Evolutionary conservation across 2,329 filamentous ascomycete genomes (phyloP), one percentile per base, ranked within the genome.

Genomic region (Teratosphaeria gauchensis): DNA sequence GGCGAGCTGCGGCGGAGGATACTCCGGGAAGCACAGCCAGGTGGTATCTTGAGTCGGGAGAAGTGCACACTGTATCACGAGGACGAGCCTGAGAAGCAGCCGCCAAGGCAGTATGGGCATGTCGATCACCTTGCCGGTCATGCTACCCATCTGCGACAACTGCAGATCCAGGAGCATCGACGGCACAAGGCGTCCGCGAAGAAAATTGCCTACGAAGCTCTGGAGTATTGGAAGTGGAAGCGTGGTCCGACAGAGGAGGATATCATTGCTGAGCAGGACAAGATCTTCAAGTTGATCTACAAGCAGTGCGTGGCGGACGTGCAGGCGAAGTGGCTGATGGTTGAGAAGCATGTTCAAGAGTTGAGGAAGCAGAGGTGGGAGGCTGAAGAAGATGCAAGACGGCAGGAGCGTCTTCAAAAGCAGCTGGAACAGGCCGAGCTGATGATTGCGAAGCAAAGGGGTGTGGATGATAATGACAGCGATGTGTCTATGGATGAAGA

Each of bases 111-210:
- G 68, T 97, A 90, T 78, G 85, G 88, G n/a, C 91, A 95, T 65
- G 82, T 84, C 69, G 92, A 97, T 68, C 89, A 97, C 70, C 80
- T 97, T 56, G 79, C 88, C 53, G 86, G 86, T 53, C 92, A 95
- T 61, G 86, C 88, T 59, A 2, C 14, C 1, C 54, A 38, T 19
- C 19, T 46, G 9, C 85, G 89, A 54, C 88, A 85, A 66, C 79
- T 97, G 38, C 83, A 97, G 76, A 75, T 86, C 2, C 83, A 84
- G 59, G 94, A 99, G 72, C 88, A 91, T 65, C 83, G 84, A 62
- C 81, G 86, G 12, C 92, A 97, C 73, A 84, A 84, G 38, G 79
- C 82, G n/a, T 79, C 82, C 2, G 92, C 92, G 1, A 95, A 91
- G 72, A 84, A 84, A 56, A 74, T 95, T 56, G 92, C 92, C 1